Evolutionary conservation across 345 rosid genomes (phyloP).

Genomic region (Aurinia saxatilis): DNA sequence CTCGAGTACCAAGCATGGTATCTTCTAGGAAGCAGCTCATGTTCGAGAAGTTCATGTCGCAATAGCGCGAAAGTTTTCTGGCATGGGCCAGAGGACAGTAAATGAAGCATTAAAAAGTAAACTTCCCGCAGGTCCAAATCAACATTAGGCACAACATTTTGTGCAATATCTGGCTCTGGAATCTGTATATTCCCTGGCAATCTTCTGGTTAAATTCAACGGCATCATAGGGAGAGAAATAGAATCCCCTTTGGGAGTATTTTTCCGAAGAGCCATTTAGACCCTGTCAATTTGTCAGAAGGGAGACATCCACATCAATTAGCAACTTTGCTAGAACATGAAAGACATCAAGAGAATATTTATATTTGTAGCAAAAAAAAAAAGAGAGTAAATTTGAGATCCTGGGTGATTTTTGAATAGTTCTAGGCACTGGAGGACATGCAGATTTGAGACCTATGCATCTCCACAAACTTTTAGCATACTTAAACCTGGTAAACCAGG

Average conservation of each 20-base stretch:
- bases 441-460: neutral
- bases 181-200: constrained; percentile 45
- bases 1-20: constrained; percentile 97
- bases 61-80: constrained; percentile 62
- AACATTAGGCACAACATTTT: constrained; percentile 36
- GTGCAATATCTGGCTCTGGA: constrained; percentile 37
- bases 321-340: neutral
- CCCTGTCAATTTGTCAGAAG: constrained; percentile 20
- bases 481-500: neutral
- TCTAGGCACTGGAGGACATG: neutral
- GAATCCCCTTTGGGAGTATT: constrained; percentile 46
- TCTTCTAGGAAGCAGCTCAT: constrained; percentile 89
- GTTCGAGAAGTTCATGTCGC: constrained; percentile 82
- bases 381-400: neutral
- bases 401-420: neutral
- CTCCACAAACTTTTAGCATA: neutral
- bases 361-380: neutral
- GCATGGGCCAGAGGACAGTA: constrained; percentile 89
- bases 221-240: constrained; percentile 51
- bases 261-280: constrained; percentile 66
- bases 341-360: neutral
- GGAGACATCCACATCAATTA: neutral
- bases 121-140: constrained; percentile 83
- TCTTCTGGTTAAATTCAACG: constrained; percentile 52
- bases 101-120: constrained; percentile 89